phyloP scores from a whole-genome alignment of 2,329 filamentous ascomycete genomes.

The Phialophora expanda region DNA sequence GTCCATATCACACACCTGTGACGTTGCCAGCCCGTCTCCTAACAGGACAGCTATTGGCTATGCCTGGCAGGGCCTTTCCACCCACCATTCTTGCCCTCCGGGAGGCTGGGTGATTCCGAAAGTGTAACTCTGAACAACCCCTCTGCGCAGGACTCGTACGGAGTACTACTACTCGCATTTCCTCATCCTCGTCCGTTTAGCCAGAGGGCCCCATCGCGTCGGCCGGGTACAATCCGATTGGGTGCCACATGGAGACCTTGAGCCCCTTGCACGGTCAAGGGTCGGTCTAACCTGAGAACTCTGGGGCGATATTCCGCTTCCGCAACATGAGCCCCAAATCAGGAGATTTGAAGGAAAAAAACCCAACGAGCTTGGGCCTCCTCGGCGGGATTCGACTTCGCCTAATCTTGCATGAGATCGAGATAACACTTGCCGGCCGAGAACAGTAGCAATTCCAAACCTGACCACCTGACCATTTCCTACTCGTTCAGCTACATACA shows the following conservation, averaged over 20 bases:
- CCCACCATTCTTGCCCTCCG: not conserved
- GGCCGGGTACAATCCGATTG: conserved; percentile 13
- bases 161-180: not conserved
- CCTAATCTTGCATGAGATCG: conserved; percentile 1
- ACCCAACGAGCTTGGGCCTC: not conserved
- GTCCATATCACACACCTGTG: not conserved
- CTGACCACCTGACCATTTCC: not conserved
- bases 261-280: not conserved
- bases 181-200: not conserved
- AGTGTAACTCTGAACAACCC: not conserved
- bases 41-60: not conserved
- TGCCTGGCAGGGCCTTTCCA: not conserved
- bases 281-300: not conserved
- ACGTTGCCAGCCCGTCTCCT: not conserved
- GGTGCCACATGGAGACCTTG: conserved; percentile 3
- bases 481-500: not conserved
- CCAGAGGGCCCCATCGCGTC: not conserved
- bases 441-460: not conserved
- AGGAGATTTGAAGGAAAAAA: not conserved
- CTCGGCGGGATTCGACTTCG: not conserved
- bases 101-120: not conserved
- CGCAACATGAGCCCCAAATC: conserved; percentile 9
- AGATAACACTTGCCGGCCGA: not conserved
- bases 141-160: not conserved
- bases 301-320: conserved; percentile 4